Evolutionary conservation across 345 rosid genomes (phyloP).

Genomic region (Gossypium ekmanianum): DNA sequence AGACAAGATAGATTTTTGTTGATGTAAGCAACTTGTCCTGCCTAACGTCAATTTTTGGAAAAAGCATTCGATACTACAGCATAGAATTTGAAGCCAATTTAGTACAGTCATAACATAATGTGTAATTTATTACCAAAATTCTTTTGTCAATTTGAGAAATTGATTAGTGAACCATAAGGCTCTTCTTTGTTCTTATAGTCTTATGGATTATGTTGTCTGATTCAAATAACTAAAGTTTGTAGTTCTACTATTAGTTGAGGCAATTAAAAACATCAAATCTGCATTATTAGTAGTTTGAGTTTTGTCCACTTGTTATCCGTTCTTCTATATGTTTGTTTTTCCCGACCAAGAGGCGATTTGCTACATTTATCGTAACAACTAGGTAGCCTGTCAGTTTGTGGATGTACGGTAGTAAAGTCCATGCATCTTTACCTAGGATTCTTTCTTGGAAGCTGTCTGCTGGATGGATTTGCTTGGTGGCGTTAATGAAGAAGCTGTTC

Average conservation of each 20-base stretch:
- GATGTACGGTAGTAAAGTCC: neutral
- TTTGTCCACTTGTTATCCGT: neutral
- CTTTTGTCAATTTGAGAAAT: neutral
- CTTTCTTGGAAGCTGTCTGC: neutral
- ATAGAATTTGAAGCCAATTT: no score
- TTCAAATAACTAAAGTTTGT: neutral
- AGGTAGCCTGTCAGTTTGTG: neutral
- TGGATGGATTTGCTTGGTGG: neutral
- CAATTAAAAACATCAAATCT: neutral
- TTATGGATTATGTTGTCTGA: neutral
- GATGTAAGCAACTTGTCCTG: constrained; percentile 13
- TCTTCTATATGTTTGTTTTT: neutral
- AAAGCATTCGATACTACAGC: constrained; percentile 4
- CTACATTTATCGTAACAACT: neutral
- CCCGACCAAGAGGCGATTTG: neutral
- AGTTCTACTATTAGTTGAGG: neutral
- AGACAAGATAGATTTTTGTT: constrained; percentile 11
- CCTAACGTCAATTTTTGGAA: neutral
- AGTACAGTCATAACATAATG: no score
- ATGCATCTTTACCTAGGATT: neutral
- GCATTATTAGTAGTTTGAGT: constrained; percentile 3
- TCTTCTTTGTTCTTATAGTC: neutral
- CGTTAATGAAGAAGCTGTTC: neutral
- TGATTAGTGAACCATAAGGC: neutral
- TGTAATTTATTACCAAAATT: neutral